Evolutionary conservation across 768 basidiomycete genomes (phyloP), one percentile per base, ranked within the genome.

Genomic region (Podaxis carcinomalis): DNA sequence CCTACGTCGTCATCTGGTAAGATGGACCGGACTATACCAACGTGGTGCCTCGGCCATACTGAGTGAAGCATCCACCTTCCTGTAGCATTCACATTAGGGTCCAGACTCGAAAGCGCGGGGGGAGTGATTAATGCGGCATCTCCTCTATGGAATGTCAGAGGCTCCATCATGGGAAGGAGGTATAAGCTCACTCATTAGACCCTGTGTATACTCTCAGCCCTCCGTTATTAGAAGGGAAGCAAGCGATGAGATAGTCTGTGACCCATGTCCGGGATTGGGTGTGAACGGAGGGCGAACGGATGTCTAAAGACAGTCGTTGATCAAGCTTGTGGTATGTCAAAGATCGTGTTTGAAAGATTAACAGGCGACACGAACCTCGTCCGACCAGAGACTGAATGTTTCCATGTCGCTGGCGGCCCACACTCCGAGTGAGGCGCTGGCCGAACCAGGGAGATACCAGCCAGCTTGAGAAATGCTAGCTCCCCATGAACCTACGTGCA

Each of bases 331-430:
- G 25, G 25, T 56, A 4, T 11, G 52, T 59, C 10, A 65, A 25
- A 42, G 21, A 46, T 25, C 21, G 60, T 23, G 5, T 37, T 25
- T 13, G 50, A 50, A 3, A 1, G 19, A n/a, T 5, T 19, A 27
- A 47, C 39, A n/a, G 7, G 46, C 16, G 14, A 37, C 49, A 62
- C 71, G 32, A 62, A 88, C 91, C 74, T 93, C 89, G 51, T 73
- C 73, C 27, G 87, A 83, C 95, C 94, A 98, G 13, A 84, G 80
- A 59, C 90, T 89, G 65, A 95, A 90, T 0, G 91, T 93, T 72
- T 98, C 94, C 95, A 97, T 97, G 74, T 97, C 95, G 64, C 92
- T 95, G 10, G 85, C 82, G 23, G 88, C 89, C 93, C 94, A 97
- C 6, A 94, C 44, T 3, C 63, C 62, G 13, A 36, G 39, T 19